Conservation (phyloP, 2,329 filamentous ascomycete species). For the Passalora sequoiae region DNA sequence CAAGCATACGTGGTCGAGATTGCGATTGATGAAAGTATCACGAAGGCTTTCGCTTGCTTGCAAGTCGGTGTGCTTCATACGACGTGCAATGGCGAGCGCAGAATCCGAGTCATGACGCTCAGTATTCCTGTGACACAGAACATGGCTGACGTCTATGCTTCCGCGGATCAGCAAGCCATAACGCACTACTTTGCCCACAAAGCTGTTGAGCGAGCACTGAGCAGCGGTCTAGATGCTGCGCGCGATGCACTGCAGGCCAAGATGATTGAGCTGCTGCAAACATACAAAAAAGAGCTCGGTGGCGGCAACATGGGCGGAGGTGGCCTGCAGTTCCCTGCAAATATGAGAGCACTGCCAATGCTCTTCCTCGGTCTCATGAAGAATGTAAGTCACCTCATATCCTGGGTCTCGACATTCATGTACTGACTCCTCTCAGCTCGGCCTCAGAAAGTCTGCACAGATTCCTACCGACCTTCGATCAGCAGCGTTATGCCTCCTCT, state of each 20-base stretch:
- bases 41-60: conserved; percentile 85
- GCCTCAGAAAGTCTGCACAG: conserved; percentile 84
- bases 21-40: conserved; percentile 90
- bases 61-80: conserved; percentile 95
- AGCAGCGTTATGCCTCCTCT: conserved; percentile 87
- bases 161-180: conserved; percentile 89
- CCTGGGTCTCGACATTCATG: too few species aligned
- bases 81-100: conserved; percentile 92
- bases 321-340: conserved; percentile 88
- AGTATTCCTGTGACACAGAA: conserved; percentile 88
- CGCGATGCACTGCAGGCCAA: conserved; percentile 88
- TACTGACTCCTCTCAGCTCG: conserved; percentile 47
- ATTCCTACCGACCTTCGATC: conserved; percentile 92
- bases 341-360: conserved; percentile 79
- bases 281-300: conserved; percentile 93
- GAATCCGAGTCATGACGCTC: conserved; percentile 90
- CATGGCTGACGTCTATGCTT: conserved; percentile 86
- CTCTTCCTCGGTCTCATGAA: conserved; percentile 94
- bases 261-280: conserved; percentile 84
- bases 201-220: conserved; percentile 83
- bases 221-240: conserved; percentile 81
- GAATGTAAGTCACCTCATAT: conserved; percentile 59
- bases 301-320: conserved; percentile 91
- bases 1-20: conserved; percentile 98
- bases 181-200: conserved; percentile 96